Evolutionary conservation across 441 rosid genomes (phyloP).

Genomic region (Aquilaria agallochum): DNA sequence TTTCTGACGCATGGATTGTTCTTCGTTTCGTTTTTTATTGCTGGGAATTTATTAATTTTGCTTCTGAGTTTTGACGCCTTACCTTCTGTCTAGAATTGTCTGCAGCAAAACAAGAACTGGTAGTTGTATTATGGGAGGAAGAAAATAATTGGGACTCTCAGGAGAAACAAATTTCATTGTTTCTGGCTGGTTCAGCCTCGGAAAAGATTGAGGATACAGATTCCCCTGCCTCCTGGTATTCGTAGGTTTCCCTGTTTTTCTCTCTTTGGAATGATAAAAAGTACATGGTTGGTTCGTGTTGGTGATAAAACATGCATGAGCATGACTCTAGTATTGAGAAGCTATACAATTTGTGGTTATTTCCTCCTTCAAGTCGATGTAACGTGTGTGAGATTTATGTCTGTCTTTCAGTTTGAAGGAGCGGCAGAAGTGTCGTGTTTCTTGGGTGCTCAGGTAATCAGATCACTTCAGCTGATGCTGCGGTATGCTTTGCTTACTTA

Average conservation of each 20-base stretch:
- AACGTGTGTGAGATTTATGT: no score
- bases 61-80: background rate
- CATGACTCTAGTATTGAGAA: no score
- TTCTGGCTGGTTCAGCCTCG: conserved; percentile 21
- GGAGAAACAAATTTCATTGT: conserved; percentile 13
- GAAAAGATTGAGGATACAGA: conserved; percentile 2
- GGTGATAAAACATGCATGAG: no score
- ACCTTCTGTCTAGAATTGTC: conserved; percentile 12
- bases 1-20: background rate
- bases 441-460: background rate
- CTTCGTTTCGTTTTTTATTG: conserved; percentile 2
- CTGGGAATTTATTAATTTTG: background rate
- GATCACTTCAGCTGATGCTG: conserved; percentile 1
- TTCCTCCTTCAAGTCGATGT: no score
- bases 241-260: no score
- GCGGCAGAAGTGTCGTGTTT: background rate
- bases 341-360: no score
- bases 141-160: conserved; percentile 4
- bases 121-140: conserved; percentile 9
- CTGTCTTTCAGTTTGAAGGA: no score
- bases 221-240: background rate
- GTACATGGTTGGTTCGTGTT: no score
- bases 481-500: conserved; percentile 4
- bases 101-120: conserved; percentile 7
- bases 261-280: no score